Percentiles rank a stretch among this genome's conserved stretches.
Conservation (phyloP, 2,329 filamentous ascomycete species). For the Apiospora rasikravindrae region DNA sequence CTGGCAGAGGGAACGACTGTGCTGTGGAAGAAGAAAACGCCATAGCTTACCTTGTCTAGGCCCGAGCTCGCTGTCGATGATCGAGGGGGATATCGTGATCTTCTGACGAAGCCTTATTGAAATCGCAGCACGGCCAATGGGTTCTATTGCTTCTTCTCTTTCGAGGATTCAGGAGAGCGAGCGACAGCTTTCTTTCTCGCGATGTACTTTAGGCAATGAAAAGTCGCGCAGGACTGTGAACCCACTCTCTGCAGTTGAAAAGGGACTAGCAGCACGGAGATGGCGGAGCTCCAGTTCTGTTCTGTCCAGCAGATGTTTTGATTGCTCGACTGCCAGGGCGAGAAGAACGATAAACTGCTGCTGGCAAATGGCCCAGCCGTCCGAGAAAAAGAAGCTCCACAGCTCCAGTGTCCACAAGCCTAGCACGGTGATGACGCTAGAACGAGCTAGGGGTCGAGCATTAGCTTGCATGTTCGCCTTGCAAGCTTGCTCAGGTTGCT, state of each 20-base stretch:
- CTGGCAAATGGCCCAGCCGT: not conserved
- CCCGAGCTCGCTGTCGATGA: not conserved
- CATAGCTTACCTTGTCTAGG: not conserved
- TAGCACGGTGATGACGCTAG: conserved; percentile 14
- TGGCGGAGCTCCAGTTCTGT: conserved; percentile 1
- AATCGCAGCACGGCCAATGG: not conserved
- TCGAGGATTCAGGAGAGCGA: not conserved
- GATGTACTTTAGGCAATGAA: not conserved
- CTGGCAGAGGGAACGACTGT: not conserved
- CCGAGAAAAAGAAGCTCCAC: not conserved
- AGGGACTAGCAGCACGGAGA: not conserved
- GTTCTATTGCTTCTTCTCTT: not conserved
- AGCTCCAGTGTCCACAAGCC: not conserved
- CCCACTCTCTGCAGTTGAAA: not conserved
- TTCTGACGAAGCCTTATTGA: not conserved
- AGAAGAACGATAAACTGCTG: conserved; percentile 13
- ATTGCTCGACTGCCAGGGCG: conserved; percentile 8
- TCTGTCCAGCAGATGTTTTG: conserved; percentile 1
- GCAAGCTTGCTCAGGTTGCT: not conserved
- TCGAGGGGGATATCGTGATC: not conserved
- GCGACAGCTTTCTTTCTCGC: not conserved
- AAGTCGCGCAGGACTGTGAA: conserved; percentile 4
- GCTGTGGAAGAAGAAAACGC: not conserved
- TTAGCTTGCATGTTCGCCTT: conserved; percentile 14
- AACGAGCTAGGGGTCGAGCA: conserved; percentile 11